A percentile compares a stretch with the other conserved stretches of the same genome.
Conservation (phyloP, 805 yeast species). For the Ogataea corticis region DNA sequence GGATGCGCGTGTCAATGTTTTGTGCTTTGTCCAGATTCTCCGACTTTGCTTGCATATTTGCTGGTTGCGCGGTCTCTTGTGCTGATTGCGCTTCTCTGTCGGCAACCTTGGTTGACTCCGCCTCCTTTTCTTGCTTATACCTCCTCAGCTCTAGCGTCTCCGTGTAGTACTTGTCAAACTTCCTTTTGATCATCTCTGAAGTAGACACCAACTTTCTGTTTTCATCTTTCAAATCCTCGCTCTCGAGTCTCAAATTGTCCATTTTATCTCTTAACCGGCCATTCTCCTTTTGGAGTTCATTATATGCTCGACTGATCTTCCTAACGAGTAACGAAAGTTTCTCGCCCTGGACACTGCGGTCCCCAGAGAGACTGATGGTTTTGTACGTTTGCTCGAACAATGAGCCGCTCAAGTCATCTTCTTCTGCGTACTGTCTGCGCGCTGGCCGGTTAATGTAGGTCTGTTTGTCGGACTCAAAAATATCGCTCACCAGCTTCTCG, state of each 20-base stretch:
- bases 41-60: not conserved
- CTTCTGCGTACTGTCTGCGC: not conserved
- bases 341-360: conserved; percentile 16
- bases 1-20: conserved; percentile 12
- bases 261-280: not conserved
- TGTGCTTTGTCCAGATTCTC: not conserved
- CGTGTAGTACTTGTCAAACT: conserved; percentile 20
- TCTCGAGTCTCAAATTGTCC: conserved; percentile 8
- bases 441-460: conserved; percentile 9
- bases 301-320: conserved; percentile 14
- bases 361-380: conserved; percentile 13
- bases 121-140: too few relatives aligned
- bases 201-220: conserved; percentile 7
- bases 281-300: conserved; percentile 10
- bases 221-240: conserved; percentile 9
- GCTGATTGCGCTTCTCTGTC: not conserved
- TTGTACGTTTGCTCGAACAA: conserved; percentile 21
- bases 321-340: conserved; percentile 15
- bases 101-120: too few relatives aligned
- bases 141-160: conserved; percentile 15
- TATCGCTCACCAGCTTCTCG: conserved; percentile 26
- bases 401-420: conserved; percentile 18
- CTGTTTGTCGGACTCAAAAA: conserved; percentile 23
- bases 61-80: not conserved
- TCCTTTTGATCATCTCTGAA: conserved; percentile 16